These are phyloP conservation scores for Xylariaceae sp. DNA, from an alignment of 2,329 filamentous ascomycete species.

Conservation along the genomic window DNA sequence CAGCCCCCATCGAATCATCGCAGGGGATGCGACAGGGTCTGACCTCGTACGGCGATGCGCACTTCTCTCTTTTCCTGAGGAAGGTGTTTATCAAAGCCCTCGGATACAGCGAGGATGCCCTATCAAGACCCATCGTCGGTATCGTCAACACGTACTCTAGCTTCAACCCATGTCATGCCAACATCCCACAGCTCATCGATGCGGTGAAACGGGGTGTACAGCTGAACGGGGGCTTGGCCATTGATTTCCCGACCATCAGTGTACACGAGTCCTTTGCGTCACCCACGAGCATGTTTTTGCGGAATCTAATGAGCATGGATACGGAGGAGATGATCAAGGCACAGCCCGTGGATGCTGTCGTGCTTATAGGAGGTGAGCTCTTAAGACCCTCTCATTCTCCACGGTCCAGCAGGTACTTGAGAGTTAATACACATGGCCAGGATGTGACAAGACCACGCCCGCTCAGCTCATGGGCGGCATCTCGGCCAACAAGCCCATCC, in stretches of 20 bases:
- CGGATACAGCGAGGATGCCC: slow-evolving; percentile 67
- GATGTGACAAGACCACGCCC: slow-evolving; percentile 71
- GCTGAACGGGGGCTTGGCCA: slow-evolving; percentile 60
- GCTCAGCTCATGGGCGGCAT: slow-evolving; percentile 74
- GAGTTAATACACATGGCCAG: slow-evolving; percentile 29
- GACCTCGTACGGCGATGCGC: slow-evolving; percentile 66
- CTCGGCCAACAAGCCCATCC: slow-evolving; percentile 66
- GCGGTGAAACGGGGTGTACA: slow-evolving; percentile 66
- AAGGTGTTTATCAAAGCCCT: slow-evolving; percentile 76
- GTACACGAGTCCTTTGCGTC: slow-evolving; percentile 65
- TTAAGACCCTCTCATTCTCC: too few species aligned
- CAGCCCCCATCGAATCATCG: slow-evolving; percentile 42
- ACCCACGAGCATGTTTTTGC: slow-evolving; percentile 70
- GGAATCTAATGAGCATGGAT: slow-evolving; percentile 76
- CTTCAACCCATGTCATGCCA: slow-evolving; percentile 73
- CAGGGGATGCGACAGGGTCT: slow-evolving; percentile 60
- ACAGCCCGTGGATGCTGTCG: slow-evolving; percentile 64
- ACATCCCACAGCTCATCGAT: slow-evolving; percentile 67
- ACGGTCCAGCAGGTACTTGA: too few species aligned
- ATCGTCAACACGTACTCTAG: slow-evolving; percentile 70
- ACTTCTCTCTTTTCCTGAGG: slow-evolving; percentile 70
- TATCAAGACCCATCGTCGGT: slow-evolving; percentile 67
- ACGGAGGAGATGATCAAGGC: slow-evolving; percentile 74
- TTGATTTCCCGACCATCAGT: slow-evolving; percentile 72
- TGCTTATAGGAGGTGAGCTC: slow-evolving; percentile 59